phyloP scores from a whole-genome alignment of 345 rosid species.

The Camelina hispida region DNA sequence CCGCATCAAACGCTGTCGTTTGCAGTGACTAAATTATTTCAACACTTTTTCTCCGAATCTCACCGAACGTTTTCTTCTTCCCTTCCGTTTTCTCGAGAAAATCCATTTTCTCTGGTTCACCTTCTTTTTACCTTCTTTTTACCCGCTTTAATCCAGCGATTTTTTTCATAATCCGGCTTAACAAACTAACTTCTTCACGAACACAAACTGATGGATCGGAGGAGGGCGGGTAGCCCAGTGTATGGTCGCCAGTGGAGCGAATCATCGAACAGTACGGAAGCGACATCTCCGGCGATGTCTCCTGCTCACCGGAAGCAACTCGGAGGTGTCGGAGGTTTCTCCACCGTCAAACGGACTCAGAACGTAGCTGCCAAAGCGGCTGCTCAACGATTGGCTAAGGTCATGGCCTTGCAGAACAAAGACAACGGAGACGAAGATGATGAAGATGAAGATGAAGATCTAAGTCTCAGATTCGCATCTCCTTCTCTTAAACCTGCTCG shows the following conservation, averaged over 20 bases:
- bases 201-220: conserved; percentile 70
- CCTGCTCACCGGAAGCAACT: conserved; percentile 81
- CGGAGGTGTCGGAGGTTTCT: conserved; percentile 56
- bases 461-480: conserved; percentile 63
- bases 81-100: conserved; percentile 38
- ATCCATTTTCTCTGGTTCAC: conserved; percentile 17
- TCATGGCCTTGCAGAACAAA: conserved; percentile 91
- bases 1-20: conserved; percentile 39
- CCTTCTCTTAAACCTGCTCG: conserved; percentile 44
- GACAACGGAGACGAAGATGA: conserved; percentile 78
- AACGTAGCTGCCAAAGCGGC: conserved; percentile 99
- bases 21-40: not conserved
- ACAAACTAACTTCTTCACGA: conserved; percentile 1
- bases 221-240: conserved; percentile 82
- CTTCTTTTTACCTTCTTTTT: too few relatives aligned
- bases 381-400: conserved; percentile 90
- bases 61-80: conserved; percentile 30
- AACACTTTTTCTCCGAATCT: conserved; percentile 35
- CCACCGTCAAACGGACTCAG: conserved; percentile 88
- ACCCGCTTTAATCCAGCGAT: not conserved
- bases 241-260: conserved; percentile 93
- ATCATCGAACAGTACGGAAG: conserved; percentile 77
- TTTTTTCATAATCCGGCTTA: not conserved
- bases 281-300: conserved; percentile 85
- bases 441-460: conserved; percentile 66